Conservation (phyloP, 2,329 filamentous ascomycete species). For the Piedraia hortae region DNA sequence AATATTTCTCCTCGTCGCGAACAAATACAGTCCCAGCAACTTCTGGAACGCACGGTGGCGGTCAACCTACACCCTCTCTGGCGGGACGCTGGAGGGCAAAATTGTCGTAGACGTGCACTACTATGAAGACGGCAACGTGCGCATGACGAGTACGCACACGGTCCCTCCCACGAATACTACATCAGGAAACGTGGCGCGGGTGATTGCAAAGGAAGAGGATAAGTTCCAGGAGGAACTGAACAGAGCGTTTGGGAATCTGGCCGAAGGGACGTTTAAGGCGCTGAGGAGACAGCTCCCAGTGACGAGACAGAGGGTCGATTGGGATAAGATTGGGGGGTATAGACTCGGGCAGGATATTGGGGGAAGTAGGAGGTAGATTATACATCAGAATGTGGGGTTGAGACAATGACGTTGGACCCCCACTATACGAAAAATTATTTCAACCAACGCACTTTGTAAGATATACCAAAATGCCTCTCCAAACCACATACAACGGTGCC, state of each 20-base stretch:
- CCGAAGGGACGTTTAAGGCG: constrained; percentile 86
- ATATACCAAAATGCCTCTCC: too few relatives aligned
- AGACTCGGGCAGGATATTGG: too few relatives aligned
- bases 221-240: constrained; percentile 94
- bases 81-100: constrained; percentile 40
- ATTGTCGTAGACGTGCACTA: constrained; percentile 95
- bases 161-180: constrained; percentile 47
- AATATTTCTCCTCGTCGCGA: constrained; percentile 64
- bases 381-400: too few relatives aligned
- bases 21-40: constrained; percentile 94
- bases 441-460: too few relatives aligned
- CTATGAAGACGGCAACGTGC: constrained; percentile 96
- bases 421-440: too few relatives aligned
- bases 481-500: constrained; percentile 12
- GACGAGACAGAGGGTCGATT: constrained; percentile 95
- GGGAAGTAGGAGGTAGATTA: too few relatives aligned
- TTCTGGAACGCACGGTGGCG: constrained; percentile 99
- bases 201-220: constrained; percentile 57
- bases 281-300: constrained; percentile 80
- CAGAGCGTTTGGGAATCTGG: constrained; percentile 60
- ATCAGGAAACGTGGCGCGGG: constrained; percentile 42
- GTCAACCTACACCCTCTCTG: constrained; percentile 55
- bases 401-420: too few relatives aligned
- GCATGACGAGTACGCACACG: too few relatives aligned
- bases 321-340: constrained; percentile 94